Evolutionary conservation across 176 grass and related monocot genomes (phyloP).

Genomic region (Rhynchospora breviuscula): DNA sequence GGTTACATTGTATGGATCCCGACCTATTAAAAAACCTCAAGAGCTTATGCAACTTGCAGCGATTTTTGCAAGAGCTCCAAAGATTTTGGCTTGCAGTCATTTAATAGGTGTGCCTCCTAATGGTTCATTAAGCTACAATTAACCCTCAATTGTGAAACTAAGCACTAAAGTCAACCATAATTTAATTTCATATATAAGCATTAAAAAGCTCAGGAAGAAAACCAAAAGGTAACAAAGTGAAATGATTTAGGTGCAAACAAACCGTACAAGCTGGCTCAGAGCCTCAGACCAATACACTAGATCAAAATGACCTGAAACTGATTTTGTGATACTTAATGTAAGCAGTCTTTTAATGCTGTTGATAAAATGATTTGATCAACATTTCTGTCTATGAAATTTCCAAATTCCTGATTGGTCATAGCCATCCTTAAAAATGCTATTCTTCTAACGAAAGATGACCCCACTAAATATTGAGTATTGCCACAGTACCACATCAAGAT

Average conservation of each 20-base stretch:
- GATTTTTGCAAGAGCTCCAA: background rate
- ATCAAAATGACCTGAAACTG: background rate
- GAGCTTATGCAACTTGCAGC: background rate
- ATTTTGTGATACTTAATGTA: background rate
- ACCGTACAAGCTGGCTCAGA: background rate
- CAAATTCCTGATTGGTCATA: background rate
- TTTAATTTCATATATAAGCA: no score
- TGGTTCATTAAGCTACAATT: no score
- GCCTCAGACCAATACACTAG: background rate
- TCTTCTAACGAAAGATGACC: background rate
- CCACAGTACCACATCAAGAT: background rate
- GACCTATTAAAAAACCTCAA: no score
- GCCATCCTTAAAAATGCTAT: background rate
- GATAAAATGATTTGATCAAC: background rate
- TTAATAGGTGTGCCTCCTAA: background rate
- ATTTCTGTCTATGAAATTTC: background rate
- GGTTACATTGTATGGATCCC: no score
- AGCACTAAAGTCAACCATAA: background rate
- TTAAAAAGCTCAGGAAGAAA: background rate
- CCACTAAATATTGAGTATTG: background rate
- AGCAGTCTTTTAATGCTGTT: background rate
- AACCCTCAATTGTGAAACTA: background rate
- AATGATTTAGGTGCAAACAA: background rate
- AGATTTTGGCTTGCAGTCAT: background rate
- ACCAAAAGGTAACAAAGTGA: background rate